phyloP scores from a whole-genome alignment of 208 protist species.

The Trypanosoma vivax region DNA sequence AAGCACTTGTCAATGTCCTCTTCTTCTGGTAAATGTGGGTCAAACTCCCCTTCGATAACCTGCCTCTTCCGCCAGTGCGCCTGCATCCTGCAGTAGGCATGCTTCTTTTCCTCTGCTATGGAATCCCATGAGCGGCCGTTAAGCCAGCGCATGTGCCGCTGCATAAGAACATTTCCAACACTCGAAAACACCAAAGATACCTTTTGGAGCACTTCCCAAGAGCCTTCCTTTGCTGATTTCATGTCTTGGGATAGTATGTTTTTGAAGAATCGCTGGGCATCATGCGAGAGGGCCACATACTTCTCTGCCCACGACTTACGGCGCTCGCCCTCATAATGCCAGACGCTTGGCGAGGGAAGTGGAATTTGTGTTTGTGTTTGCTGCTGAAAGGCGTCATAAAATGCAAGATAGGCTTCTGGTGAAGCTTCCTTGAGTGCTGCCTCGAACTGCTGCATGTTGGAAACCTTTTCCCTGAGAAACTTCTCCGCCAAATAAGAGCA shows the following conservation, averaged over 20 bases:
- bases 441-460: constrained; percentile 73
- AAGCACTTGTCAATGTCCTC: constrained; percentile 44
- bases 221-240: constrained; percentile 19
- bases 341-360: constrained; percentile 68
- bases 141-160: constrained; percentile 30
- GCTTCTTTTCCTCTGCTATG: constrained; percentile 26
- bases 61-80: constrained; percentile 41
- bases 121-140: constrained; percentile 10
- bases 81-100: constrained; percentile 39
- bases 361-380: constrained; percentile 66
- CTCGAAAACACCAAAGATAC: constrained; percentile 38
- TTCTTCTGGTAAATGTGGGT: constrained; percentile 30
- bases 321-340: constrained; percentile 67
- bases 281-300: constrained; percentile 56
- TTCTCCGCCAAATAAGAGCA: constrained; percentile 59
- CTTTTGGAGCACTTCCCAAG: constrained; percentile 31
- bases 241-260: constrained; percentile 37
- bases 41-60: constrained; percentile 56
- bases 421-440: constrained; percentile 26
- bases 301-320: constrained; percentile 65
- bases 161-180: constrained; percentile 38
- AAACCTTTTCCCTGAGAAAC: constrained; percentile 65
- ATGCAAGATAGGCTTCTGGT: constrained; percentile 49
- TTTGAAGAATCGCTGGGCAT: constrained; percentile 50
- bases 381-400: constrained; percentile 63